Base-by-base conservation (phyloP, 1,139 yeast species). In the Protomyces gravidus region DNA sequence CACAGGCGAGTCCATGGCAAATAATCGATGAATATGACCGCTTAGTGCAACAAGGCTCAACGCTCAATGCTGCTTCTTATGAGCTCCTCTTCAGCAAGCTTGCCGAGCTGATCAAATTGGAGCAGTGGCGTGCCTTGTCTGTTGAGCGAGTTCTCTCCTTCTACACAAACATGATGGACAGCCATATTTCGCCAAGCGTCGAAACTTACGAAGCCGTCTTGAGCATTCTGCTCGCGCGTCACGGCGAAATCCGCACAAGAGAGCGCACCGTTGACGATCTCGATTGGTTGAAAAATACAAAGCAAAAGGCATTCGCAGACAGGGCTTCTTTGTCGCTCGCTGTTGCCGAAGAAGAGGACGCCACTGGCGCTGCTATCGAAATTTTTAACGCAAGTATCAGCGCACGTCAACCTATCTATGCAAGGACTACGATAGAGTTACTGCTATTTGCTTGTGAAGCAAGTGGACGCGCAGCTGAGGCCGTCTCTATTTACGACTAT, bases 121-220 rank as follows among this genome's bases (percentile, higher is more conserved):
- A 21, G 13, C 17, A 47, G 32, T n/a, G 5, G 26, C 39, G 45
- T 3, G 23, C 36, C 19, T 1, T 30, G 3, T 36, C 45, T 1
- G 30, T 48, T 19, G 48, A 23, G n/a, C 13, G 23, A 17, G 3
- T 55, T 4, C 28, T 55, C 15, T 36, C 40, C 9, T 48, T 19
- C 49, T 55, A 55, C 32, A 21, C 45, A 7, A 19, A 36, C 11
- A 55, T 55, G 59, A 45, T 55, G 33, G 59, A 55, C 49, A 39
- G 36, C 3, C 39, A 28, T 1, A 9, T 55, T 5, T 39, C 40
- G 9, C 59, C 59, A n/a, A 46, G 28, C 9, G 23, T 30, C 15
- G 7, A 23, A 5, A 55, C 59, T 2, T 55, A 48, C 45, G 33
- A 47, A 11, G 25, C 26, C 19, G 19, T 55, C 3, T 6, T 55